phyloP scores from a whole-genome alignment of 78 protist genomes.

The Dictyostelium purpureum region DNA sequence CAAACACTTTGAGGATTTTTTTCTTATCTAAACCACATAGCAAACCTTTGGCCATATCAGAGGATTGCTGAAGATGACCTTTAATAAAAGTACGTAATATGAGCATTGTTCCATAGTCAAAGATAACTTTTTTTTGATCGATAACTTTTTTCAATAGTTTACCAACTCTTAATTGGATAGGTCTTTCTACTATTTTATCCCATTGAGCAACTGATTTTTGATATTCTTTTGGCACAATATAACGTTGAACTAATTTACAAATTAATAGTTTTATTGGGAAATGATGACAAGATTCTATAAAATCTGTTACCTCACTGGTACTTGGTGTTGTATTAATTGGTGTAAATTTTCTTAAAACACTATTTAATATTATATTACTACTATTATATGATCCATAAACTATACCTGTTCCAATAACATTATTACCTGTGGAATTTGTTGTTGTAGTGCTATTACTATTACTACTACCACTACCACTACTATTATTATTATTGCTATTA shows the following conservation, averaged over 20 bases:
- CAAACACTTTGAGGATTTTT: not conserved
- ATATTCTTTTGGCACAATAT: constrained; percentile 50
- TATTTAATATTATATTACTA: constrained; percentile 23
- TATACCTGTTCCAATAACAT: not conserved
- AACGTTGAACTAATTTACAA: constrained; percentile 39
- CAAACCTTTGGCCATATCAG: constrained; percentile 59
- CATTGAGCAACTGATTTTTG: constrained; percentile 14
- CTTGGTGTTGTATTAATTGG: constrained; percentile 52
- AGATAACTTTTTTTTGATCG: constrained; percentile 20
- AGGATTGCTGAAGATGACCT: not conserved
- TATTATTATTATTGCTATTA: constrained; percentile 5
- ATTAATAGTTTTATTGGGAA: constrained; percentile 20
- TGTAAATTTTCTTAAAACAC: constrained; percentile 20
- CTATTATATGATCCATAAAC: constrained; percentile 11
- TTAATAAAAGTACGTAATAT: constrained; percentile 35
- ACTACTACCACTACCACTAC: not conserved
- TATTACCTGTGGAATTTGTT: not conserved
- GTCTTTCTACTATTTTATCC: constrained; percentile 44
- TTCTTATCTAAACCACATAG: constrained; percentile 33
- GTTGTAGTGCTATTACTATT: not conserved
- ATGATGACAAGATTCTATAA: constrained; percentile 20
- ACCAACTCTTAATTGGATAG: constrained; percentile 66
- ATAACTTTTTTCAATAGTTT: constrained; percentile 43
- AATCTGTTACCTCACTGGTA: constrained; percentile 36
- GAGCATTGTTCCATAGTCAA: constrained; percentile 34